Conservation (phyloP, 352 stramenopile genomes). For the Phytophthora pinifolia region DNA sequence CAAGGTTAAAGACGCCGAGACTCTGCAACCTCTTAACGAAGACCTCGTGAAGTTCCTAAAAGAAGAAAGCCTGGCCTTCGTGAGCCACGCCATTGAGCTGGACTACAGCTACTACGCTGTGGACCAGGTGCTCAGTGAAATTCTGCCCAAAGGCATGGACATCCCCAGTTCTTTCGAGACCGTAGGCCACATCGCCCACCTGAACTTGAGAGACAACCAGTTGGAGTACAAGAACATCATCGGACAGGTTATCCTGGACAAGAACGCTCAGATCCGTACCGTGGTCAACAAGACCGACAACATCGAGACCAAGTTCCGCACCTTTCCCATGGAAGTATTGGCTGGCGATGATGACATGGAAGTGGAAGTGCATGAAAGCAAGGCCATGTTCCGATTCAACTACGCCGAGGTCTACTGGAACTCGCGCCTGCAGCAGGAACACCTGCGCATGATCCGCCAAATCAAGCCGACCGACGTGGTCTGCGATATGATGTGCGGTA, state of each 20-base stretch:
- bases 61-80: slow-evolving; percentile 57
- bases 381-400: slow-evolving; percentile 93
- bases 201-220: slow-evolving; percentile 95
- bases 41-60: slow-evolving; percentile 60
- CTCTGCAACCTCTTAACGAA: slow-evolving; percentile 46
- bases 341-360: slow-evolving; percentile 84
- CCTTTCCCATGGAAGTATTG: slow-evolving; percentile 97
- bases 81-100: slow-evolving; percentile 68
- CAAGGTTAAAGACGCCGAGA: slow-evolving; percentile 57
- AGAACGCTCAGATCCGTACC: slow-evolving; percentile 94
- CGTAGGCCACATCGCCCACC: slow-evolving; percentile 96
- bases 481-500: slow-evolving; percentile 95
- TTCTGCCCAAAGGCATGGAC: slow-evolving; percentile 81
- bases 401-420: slow-evolving; percentile 98
- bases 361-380: slow-evolving; percentile 93
- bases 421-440: slow-evolving; percentile 94
- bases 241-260: slow-evolving; percentile 97
- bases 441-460: slow-evolving; percentile 89
- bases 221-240: slow-evolving; percentile 97
- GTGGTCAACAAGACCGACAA: slow-evolving; percentile 98
- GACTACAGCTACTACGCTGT: slow-evolving; percentile 81
- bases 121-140: slow-evolving; percentile 75
- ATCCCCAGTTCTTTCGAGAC: slow-evolving; percentile 96
- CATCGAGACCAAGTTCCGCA: slow-evolving; percentile 95
- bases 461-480: slow-evolving; percentile 76